These are phyloP conservation scores for Lactarius hengduanensis DNA, from an alignment of 768 basidiomycete species.

Conservation along the genomic window DNA sequence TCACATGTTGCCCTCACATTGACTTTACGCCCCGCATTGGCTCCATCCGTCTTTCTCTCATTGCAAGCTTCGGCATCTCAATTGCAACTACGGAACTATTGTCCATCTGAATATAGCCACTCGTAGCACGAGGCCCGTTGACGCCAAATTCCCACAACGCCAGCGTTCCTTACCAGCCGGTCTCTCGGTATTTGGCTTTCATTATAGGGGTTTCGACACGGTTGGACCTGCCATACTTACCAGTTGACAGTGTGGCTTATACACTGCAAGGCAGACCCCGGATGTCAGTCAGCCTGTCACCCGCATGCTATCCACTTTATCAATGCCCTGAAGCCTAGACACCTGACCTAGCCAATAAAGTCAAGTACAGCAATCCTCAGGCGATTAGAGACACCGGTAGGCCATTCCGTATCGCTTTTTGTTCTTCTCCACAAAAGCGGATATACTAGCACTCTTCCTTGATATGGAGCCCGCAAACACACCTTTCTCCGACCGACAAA, in stretches of 20 bases:
- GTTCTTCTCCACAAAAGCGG: neutral
- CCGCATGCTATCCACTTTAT: neutral
- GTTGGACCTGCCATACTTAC: neutral
- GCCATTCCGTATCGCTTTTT: neutral
- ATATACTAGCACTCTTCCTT: conserved; percentile 2
- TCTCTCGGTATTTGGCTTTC: neutral
- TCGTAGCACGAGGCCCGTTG: conserved; percentile 14
- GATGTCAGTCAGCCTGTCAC: neutral
- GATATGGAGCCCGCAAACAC: neutral
- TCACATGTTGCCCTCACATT: conserved; percentile 13
- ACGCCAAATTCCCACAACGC: neutral
- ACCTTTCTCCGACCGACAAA: neutral
- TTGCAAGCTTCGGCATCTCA: conserved; percentile 3
- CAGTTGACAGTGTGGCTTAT: neutral
- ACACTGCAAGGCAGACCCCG: neutral
- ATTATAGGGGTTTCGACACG: neutral
- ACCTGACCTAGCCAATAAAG: conserved; percentile 15
- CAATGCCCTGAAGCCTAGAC: conserved; percentile 9
- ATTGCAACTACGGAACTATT: conserved; percentile 1
- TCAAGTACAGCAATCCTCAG: neutral
- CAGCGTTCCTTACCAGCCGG: neutral
- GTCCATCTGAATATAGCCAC: conserved; percentile 3
- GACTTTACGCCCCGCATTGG: conserved; percentile 16
- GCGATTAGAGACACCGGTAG: neutral
- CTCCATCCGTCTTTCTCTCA: conserved; percentile 9